phyloP scores from a whole-genome alignment of 1,284 basidiomycete species.

The Cryptococcus sp. region DNA sequence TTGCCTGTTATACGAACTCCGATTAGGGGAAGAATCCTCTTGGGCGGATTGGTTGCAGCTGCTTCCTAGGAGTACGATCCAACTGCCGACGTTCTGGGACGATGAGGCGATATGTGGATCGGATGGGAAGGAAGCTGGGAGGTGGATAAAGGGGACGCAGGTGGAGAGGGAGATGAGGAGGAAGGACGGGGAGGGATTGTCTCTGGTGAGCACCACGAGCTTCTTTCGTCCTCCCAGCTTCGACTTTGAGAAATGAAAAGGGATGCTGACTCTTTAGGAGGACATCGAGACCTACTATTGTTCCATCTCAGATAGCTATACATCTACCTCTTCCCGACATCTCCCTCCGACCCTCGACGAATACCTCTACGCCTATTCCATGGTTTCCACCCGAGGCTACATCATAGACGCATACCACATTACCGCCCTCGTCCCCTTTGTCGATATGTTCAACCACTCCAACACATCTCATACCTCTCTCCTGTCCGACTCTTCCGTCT shows the following conservation, averaged over 20 bases:
- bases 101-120: constrained; percentile 11
- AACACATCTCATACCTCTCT: constrained; percentile 15
- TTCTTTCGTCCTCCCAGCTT: neutral
- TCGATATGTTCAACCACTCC: constrained; percentile 81
- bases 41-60: constrained; percentile 41
- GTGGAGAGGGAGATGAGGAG: constrained; percentile 26
- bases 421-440: constrained; percentile 78
- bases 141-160: constrained; percentile 35
- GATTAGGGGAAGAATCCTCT: constrained; percentile 25
- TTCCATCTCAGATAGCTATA: too few species aligned
- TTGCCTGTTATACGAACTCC: constrained; percentile 42
- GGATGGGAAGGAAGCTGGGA: constrained; percentile 27
- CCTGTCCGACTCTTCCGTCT: constrained; percentile 77
- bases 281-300: constrained; percentile 10
- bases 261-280: neutral
- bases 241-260: too few species aligned
- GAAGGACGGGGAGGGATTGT: constrained; percentile 25
- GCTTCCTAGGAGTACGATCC: constrained; percentile 30
- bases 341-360: constrained; percentile 31
- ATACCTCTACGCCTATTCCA: constrained; percentile 65
- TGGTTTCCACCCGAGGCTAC: constrained; percentile 82
- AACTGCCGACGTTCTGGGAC: constrained; percentile 40
- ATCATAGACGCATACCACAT: constrained; percentile 77
- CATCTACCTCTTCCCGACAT: constrained; percentile 13
- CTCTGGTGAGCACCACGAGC: constrained; percentile 21